Percentiles rank a stretch among this genome's conserved stretches.
Evolutionary conservation across 768 basidiomycete species (phyloP).

Genomic region (Heimioporus sp.): DNA sequence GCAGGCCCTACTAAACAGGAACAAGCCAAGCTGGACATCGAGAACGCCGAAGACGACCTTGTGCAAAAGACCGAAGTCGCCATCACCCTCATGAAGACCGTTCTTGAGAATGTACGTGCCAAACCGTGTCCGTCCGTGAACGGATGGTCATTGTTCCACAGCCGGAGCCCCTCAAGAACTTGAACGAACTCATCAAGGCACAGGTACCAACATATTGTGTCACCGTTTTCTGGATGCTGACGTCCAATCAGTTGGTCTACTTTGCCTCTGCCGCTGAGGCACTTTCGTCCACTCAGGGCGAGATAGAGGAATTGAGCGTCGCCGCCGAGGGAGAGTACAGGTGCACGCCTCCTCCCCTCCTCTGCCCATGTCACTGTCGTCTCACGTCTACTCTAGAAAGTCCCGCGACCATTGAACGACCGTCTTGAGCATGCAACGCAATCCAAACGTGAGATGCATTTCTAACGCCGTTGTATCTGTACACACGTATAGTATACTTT

Average conservation of each 20-base stretch:
- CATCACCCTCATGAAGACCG: constrained; percentile 96
- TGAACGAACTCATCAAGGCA: constrained; percentile 89
- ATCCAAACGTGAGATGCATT: not conserved
- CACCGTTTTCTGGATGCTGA: not conserved
- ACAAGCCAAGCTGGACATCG: constrained; percentile 87
- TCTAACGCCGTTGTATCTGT: constrained; percentile 9
- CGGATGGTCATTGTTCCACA: constrained; percentile 27
- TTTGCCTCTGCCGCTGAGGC: constrained; percentile 78
- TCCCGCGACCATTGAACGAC: constrained; percentile 78
- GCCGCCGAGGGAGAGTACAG: constrained; percentile 96
- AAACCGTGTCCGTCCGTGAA: not conserved
- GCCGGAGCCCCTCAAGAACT: constrained; percentile 95
- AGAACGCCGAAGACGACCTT: constrained; percentile 93
- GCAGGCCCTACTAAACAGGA: constrained; percentile 79
- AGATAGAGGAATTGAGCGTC: constrained; percentile 90
- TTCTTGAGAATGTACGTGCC: constrained; percentile 88
- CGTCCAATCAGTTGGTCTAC: constrained; percentile 55
- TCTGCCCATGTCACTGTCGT: not conserved
- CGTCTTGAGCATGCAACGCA: not conserved
- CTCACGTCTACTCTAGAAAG: constrained; percentile 50
- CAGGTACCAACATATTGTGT: constrained; percentile 47
- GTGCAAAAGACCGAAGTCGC: constrained; percentile 98
- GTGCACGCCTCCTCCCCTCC: constrained; percentile 32
- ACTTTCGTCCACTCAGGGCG: constrained; percentile 78
- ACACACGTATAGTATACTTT: constrained; percentile 13